These are phyloP conservation scores for Curvularia spicifera DNA, from an alignment of 2,329 filamentous ascomycete species.

Conservation along the genomic window DNA sequence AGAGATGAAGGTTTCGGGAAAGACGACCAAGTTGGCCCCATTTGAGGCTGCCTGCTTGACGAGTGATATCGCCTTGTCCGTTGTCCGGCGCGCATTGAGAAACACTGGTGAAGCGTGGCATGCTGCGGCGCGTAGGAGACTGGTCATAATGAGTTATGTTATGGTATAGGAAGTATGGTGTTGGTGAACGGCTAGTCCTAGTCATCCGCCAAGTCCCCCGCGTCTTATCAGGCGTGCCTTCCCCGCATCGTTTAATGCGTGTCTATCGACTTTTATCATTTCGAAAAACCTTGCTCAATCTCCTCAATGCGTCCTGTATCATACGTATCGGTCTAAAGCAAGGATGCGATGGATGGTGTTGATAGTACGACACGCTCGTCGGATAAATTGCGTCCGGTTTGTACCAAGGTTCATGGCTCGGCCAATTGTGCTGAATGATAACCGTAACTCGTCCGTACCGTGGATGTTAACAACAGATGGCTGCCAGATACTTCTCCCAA, in stretches of 20 bases:
- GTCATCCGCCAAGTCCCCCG: conserved; percentile 2
- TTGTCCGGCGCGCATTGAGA: conserved; percentile 56
- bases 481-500: background rate
- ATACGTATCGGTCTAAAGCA: background rate
- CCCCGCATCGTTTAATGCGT: conserved; percentile 4
- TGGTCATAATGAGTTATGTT: conserved; percentile 14
- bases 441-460: background rate
- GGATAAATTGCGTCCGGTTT: background rate
- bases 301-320: background rate
- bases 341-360: background rate
- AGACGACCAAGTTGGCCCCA: conserved; percentile 59
- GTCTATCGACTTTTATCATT: background rate
- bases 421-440: background rate
- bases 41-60: conserved; percentile 55
- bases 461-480: background rate
- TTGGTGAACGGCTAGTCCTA: background rate
- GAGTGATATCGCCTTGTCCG: conserved; percentile 55
- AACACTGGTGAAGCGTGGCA: conserved; percentile 53
- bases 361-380: background rate
- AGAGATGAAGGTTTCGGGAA: conserved; percentile 61
- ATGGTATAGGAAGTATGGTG: background rate
- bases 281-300: background rate
- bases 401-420: background rate
- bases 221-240: background rate
- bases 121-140: conserved; percentile 31